A percentile compares a stretch with the other conserved stretches of the same genome.
phyloP scores from a whole-genome alignment of 164 flowering plant genomes.

The Macadamia integrifolia region DNA sequence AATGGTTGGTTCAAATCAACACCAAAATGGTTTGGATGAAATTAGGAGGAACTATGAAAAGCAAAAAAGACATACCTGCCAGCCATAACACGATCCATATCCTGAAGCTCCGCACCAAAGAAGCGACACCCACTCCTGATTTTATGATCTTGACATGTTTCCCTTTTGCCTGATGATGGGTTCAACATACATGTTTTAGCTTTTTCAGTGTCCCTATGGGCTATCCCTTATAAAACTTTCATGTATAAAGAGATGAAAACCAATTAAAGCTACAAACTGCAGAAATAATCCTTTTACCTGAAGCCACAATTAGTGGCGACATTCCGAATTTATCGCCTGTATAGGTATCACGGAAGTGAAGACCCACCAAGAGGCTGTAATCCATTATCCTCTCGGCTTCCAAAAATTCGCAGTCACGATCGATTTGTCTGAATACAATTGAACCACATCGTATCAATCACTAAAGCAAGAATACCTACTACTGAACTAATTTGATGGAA shows the following conservation, averaged over 20 bases:
- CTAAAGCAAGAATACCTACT: neutral
- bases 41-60: neutral
- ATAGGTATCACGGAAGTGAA: slow-evolving; percentile 73
- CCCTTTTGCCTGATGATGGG: slow-evolving; percentile 43
- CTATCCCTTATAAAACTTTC: neutral
- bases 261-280: neutral
- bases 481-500: neutral
- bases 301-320: slow-evolving; percentile 53
- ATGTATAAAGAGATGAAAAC: neutral
- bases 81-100: slow-evolving; percentile 59
- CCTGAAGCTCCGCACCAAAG: slow-evolving; percentile 62
- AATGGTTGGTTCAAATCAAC: neutral
- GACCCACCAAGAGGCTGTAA: slow-evolving; percentile 84
- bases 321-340: slow-evolving; percentile 58
- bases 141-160: slow-evolving; percentile 52
- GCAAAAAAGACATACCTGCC: slow-evolving; percentile 46
- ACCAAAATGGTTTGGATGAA: neutral
- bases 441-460: slow-evolving; percentile 2
- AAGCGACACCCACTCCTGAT: slow-evolving; percentile 60
- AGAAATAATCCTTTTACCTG: slow-evolving; percentile 35
- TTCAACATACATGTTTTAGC: neutral
- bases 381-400: slow-evolving; percentile 89
- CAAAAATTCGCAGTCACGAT: slow-evolving; percentile 75
- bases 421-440: slow-evolving; percentile 55
- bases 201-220: neutral